Conservation (phyloP, 1,284 basidiomycete genomes). For the Wallemia hederae region DNA sequence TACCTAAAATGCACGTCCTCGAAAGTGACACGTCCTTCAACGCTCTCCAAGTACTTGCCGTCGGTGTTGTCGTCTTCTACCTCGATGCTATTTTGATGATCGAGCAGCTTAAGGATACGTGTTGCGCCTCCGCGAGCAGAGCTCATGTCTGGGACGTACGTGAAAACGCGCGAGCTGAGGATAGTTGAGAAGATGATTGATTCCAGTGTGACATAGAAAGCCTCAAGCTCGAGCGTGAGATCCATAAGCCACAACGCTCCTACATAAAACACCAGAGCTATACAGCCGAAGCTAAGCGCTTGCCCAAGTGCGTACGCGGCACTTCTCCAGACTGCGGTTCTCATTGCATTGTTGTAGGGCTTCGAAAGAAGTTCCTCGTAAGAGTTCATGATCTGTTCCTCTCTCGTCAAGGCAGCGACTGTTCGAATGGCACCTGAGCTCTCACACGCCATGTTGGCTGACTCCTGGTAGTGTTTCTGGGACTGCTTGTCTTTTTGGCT, state of each 20-base stretch:
- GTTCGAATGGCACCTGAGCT: conserved; percentile 17
- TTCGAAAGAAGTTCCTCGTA: conserved; percentile 8
- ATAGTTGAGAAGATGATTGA: conserved; percentile 17
- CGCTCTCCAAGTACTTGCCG: conserved; percentile 29
- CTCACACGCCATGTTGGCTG: conserved; percentile 17
- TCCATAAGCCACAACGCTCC: neutral
- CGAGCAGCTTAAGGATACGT: conserved; percentile 48
- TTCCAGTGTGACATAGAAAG: neutral
- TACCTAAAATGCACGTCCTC: conserved; percentile 80
- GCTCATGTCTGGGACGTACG: conserved; percentile 74
- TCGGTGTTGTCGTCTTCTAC: conserved; percentile 30
- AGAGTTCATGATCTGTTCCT: conserved; percentile 12
- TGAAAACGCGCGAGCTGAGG: conserved; percentile 27
- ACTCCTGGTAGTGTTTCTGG: conserved; percentile 14
- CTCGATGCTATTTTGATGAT: conserved; percentile 52
- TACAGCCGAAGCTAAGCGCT: neutral
- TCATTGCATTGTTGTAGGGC: conserved; percentile 2
- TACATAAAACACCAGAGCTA: neutral
- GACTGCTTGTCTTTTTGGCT: conserved; percentile 12
- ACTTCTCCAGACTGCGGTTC: neutral
- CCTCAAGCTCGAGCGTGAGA: neutral
- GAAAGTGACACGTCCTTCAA: conserved; percentile 39
- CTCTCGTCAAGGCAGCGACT: conserved; percentile 15
- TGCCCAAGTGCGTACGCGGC: neutral
- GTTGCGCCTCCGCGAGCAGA: conserved; percentile 53